Percentiles rank a stretch among this genome's conserved stretches.
These are phyloP conservation scores for Flaveria robusta DNA, from an alignment of 129 eudicot genomes.

Conservation along the genomic window DNA sequence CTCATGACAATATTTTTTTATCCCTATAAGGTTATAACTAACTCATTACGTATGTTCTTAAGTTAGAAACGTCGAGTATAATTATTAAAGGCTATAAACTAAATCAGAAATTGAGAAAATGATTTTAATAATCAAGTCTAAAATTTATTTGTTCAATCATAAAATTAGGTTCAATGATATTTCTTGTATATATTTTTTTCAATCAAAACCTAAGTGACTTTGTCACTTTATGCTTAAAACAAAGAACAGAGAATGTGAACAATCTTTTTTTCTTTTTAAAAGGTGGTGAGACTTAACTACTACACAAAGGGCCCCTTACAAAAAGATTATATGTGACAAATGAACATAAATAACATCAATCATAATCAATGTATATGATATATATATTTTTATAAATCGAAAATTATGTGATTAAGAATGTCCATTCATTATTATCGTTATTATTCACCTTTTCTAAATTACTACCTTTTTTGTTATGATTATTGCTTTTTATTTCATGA, in stretches of 20 bases:
- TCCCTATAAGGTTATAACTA: no score
- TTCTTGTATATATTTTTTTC: no score
- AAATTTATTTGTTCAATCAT: no score
- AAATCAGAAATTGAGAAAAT: no score
- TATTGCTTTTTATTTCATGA: no score
- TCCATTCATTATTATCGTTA: not conserved
- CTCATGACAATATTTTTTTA: no score
- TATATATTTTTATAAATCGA: not conserved
- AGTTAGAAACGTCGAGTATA: no score
- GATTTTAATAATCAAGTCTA: no score
- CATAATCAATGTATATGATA: slow-evolving; percentile 10
- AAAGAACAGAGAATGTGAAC: slow-evolving; percentile 29
- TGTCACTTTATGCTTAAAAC: slow-evolving; percentile 26
- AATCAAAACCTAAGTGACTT: slow-evolving; percentile 4
- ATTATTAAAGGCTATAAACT: no score
- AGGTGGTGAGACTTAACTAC: slow-evolving; percentile 34
- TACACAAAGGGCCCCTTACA: slow-evolving; percentile 24
- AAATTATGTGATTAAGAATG: slow-evolving; percentile 10
- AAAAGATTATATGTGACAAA: slow-evolving; percentile 8
- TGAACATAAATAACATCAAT: slow-evolving; percentile 20
- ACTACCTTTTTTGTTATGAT: no score
- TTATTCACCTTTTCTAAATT: not conserved
- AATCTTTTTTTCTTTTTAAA: slow-evolving; percentile 22
- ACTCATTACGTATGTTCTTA: no score
- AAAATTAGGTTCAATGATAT: no score